Evolutionary conservation across 2,329 filamentous ascomycete species (phyloP).

Genomic region (Venturia carpophila): DNA sequence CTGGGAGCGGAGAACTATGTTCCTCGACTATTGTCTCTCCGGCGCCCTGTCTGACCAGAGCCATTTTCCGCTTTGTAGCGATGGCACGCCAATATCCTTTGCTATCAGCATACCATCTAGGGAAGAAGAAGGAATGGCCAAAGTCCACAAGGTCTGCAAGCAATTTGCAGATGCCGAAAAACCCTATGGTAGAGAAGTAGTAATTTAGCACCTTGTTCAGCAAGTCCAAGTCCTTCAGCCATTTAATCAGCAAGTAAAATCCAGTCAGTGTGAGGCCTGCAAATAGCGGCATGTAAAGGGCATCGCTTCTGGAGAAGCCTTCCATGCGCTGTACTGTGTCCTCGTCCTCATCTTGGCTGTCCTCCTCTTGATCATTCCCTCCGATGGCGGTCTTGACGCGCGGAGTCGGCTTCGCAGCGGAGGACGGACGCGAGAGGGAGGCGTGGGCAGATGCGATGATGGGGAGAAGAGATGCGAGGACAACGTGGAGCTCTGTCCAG

Average conservation of each 20-base stretch:
- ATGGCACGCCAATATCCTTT: slow-evolving; percentile 45
- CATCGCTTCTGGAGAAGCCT: slow-evolving; percentile 67
- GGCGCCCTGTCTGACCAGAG: slow-evolving; percentile 27
- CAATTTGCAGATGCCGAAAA: slow-evolving; percentile 68
- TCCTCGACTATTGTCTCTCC: slow-evolving; percentile 18
- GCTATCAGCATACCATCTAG: slow-evolving; percentile 46
- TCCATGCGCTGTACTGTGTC: slow-evolving; percentile 53
- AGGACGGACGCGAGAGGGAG: slow-evolving; percentile 74
- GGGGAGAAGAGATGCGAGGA: slow-evolving; percentile 65
- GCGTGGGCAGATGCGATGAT: slow-evolving; percentile 81
- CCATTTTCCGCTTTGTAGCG: slow-evolving; percentile 28
- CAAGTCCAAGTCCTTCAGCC: slow-evolving; percentile 70
- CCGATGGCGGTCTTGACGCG: slow-evolving; percentile 35
- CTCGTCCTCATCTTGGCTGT: slow-evolving; percentile 46
- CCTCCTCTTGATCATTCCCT: slow-evolving; percentile 40
- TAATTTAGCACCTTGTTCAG: slow-evolving; percentile 75
- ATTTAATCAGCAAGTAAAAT: slow-evolving; percentile 84
- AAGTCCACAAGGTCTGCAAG: slow-evolving; percentile 60
- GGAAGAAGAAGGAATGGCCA: slow-evolving; percentile 16
- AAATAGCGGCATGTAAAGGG: slow-evolving; percentile 73
- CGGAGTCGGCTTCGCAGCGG: slow-evolving; percentile 58
- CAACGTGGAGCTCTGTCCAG: slow-evolving; percentile 53
- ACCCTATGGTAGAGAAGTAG: slow-evolving; percentile 74
- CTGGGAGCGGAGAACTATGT: slow-evolving; percentile 44
- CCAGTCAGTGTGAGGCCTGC: slow-evolving; percentile 64